Evolutionary conservation across 1,139 yeast species (phyloP).

Genomic region (Yamadazyma jaroonii): DNA sequence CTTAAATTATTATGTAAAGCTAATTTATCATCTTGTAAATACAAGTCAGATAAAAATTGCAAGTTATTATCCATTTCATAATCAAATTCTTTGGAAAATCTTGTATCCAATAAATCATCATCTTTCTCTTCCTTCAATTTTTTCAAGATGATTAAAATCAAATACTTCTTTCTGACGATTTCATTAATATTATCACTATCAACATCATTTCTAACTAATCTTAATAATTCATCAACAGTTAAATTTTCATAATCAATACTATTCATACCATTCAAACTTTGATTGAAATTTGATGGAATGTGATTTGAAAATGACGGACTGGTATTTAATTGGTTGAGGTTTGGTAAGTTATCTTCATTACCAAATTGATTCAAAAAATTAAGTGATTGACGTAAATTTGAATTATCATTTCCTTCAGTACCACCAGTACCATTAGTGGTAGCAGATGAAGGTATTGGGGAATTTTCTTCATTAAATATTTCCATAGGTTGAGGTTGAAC

Average conservation of each 20-base stretch:
- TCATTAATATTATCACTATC: constrained; percentile 3
- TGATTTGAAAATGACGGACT: too few relatives aligned
- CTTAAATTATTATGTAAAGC: constrained; percentile 21
- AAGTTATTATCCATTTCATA: constrained; percentile 45
- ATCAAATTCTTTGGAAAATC: constrained; percentile 30
- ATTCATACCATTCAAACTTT: not conserved
- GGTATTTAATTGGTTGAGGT: not conserved
- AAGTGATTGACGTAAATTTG: not conserved
- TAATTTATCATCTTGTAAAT: constrained; percentile 32
- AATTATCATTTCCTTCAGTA: constrained; percentile 1
- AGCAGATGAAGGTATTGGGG: too few relatives aligned
- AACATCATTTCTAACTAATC: constrained; percentile 24
- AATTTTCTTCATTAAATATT: too few relatives aligned
- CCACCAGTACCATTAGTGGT: constrained; percentile 1
- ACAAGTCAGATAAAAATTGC: constrained; percentile 41
- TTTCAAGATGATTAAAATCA: constrained; percentile 35
- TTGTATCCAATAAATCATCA: constrained; percentile 32
- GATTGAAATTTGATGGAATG: too few relatives aligned
- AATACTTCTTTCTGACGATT: constrained; percentile 30
- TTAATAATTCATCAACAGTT: constrained; percentile 37
- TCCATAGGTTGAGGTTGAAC: not conserved
- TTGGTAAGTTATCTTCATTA: constrained; percentile 10
- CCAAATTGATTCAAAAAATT: constrained; percentile 14
- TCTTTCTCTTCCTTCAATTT: constrained; percentile 41
- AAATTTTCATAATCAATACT: constrained; percentile 41